Base-by-base conservation (phyloP, 108 stramenopile genomes). In the Aurantiochytrium sp. region DNA sequence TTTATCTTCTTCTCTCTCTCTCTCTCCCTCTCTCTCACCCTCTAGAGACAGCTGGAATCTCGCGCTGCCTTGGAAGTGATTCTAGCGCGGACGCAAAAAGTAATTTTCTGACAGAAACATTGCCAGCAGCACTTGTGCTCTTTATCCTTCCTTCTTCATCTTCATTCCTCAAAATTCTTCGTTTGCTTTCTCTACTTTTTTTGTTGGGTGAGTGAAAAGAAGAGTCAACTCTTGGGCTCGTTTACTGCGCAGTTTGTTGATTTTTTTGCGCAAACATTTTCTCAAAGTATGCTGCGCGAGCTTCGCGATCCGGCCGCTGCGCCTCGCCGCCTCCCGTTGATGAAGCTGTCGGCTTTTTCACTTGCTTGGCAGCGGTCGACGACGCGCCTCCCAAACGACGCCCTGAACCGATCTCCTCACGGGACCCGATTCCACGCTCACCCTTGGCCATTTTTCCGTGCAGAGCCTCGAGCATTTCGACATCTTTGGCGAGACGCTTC, bases 211-310 rank as follows among this genome's bases (percentile, higher is more conserved):
- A 0, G 35, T 35, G 35, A 35, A 35, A 35, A 35, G 35, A 35
- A 2, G 35, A 2, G 1, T 35, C 35, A 35, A 35, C 35, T 35
- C 35, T 35, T 35, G 35, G 35, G 35, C 19, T 59, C n/a, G 19
- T 59, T 59, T 69, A 69, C 42, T 69, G 42, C 42, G 64, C 64
- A 1, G 64, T 42, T 83, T 83, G 49, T 12, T 83, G 45, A 8
- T 83, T 47, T 4, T 83, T 47, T 35, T 83, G 76, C 44, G 18
- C 23, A 3, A 83, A 83, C 76, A 83, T 83, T 28, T 83, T 83
- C 51, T 83, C 76, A 28, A 83, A 83, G 51, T 83, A 83, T 53
- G 76, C 76, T 21, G 76, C 76, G 16, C 76, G 76, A 12, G 76
- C 76, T 28, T 47, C 76, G 76, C 76, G 76, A 83, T 83, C 76